phyloP scores from a whole-genome alignment of 2,329 filamentous ascomycete species.

The Ilyonectria destructans region DNA sequence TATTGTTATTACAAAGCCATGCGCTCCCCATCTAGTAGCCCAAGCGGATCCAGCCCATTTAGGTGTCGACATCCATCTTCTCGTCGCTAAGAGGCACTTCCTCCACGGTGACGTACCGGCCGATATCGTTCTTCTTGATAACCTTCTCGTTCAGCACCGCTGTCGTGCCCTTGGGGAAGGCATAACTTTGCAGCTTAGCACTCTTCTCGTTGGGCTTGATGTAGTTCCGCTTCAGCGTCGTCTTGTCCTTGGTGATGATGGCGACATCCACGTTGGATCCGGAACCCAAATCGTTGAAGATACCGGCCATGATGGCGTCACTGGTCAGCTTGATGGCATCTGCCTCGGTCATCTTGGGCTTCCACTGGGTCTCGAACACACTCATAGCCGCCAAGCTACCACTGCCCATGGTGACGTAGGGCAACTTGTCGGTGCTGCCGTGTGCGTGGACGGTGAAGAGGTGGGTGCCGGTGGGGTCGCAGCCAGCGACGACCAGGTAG shows the following conservation, averaged over 20 bases:
- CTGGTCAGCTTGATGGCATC: slow-evolving; percentile 87
- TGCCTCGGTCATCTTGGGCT: slow-evolving; percentile 81
- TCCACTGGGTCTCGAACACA: slow-evolving; percentile 98
- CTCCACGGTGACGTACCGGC: slow-evolving; percentile 93
- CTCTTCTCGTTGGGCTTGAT: slow-evolving; percentile 93
- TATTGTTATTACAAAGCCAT: slow-evolving; percentile 48
- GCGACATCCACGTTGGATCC: slow-evolving; percentile 98
- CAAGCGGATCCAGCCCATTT: slow-evolving; percentile 31
- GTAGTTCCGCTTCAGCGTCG: slow-evolving; percentile 92
- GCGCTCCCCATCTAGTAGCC: slow-evolving; percentile 36
- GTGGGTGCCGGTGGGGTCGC: slow-evolving; percentile 94
- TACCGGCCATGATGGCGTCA: slow-evolving; percentile 94
- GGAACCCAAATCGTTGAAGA: slow-evolving; percentile 98
- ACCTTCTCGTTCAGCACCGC: slow-evolving; percentile 96
- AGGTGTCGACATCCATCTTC: slow-evolving; percentile 79
- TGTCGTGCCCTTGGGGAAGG: slow-evolving; percentile 92
- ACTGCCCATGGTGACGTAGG: slow-evolving; percentile 99
- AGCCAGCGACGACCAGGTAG: slow-evolving; percentile 96
- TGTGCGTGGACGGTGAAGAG: slow-evolving; percentile 99
- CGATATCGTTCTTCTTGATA: slow-evolving; percentile 93
- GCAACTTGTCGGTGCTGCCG: slow-evolving; percentile 97
- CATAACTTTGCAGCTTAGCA: slow-evolving; percentile 94
- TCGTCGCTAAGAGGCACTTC: slow-evolving; percentile 83
- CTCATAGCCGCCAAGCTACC: slow-evolving; percentile 98
- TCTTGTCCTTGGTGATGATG: slow-evolving; percentile 96